These are phyloP conservation scores for Neonectria neomacrospora DNA, from an alignment of 2,329 filamentous ascomycete species.

Conservation along the genomic window DNA sequence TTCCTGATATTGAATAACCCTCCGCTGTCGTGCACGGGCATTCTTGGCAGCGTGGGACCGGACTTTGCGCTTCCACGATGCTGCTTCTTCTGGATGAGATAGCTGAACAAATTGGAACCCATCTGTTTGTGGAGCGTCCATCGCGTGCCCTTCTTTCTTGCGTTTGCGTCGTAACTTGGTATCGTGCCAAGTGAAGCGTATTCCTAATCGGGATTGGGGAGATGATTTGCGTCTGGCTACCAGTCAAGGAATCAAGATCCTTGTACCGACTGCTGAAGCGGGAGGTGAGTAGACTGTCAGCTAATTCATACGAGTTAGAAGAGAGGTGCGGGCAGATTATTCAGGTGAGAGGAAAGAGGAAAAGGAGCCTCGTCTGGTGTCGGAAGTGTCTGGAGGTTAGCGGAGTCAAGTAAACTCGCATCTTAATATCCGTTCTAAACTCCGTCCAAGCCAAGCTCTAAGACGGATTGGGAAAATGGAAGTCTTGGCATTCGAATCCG, in stretches of 20 bases:
- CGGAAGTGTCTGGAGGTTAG: not conserved
- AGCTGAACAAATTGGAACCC: conserved; percentile 36
- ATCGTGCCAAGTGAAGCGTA: conserved; percentile 10
- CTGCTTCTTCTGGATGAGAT: conserved; percentile 28
- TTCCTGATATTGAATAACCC: conserved; percentile 27
- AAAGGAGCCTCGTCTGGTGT: not conserved
- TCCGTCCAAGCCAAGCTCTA: not conserved
- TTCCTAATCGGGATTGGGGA: conserved; percentile 3
- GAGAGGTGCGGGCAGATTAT: not conserved
- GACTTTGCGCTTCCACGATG: conserved; percentile 26
- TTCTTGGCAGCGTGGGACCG: conserved; percentile 38
- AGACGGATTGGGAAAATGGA: not conserved
- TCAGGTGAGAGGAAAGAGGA: not conserved
- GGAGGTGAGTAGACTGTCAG: not conserved
- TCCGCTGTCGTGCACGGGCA: conserved; percentile 16
- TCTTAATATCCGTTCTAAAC: not conserved
- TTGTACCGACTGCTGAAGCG: not conserved
- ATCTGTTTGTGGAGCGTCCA: not conserved
- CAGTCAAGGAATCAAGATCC: not conserved
- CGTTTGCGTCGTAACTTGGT: not conserved
- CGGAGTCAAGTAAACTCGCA: not conserved
- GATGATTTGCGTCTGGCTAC: not conserved
- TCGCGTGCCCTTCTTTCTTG: not conserved
- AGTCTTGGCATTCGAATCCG: not conserved
- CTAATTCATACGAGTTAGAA: too few relatives aligned